phyloP scores from a whole-genome alignment of 768 basidiomycete species.

The Suillus clintonianus region DNA sequence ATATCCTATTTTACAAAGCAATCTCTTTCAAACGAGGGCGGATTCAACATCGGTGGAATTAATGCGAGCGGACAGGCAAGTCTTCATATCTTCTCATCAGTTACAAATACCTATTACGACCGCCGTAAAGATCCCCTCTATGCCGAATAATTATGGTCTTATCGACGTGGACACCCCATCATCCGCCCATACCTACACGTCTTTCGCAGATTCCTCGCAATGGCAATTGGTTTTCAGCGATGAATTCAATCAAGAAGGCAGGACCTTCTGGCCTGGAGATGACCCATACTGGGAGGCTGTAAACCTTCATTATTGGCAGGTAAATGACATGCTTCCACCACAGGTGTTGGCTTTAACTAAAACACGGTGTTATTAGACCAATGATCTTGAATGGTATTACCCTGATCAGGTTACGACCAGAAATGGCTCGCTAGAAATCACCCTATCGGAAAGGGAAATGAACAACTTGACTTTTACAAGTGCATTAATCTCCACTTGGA shows the following conservation, averaged over 20 bases:
- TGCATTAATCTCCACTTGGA: constrained; percentile 71
- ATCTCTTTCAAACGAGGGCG: constrained; percentile 50
- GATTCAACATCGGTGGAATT: constrained; percentile 76
- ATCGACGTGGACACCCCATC: constrained; percentile 79
- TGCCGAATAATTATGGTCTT: constrained; percentile 65
- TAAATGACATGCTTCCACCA: constrained; percentile 15
- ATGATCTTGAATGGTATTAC: constrained; percentile 88
- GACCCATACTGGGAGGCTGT: constrained; percentile 91
- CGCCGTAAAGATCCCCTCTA: constrained; percentile 48
- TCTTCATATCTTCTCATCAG: constrained; percentile 1
- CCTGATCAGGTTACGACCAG: constrained; percentile 76
- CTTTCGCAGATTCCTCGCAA: constrained; percentile 53
- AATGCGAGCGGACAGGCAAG: constrained; percentile 72
- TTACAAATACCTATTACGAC: constrained; percentile 5
- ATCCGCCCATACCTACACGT: constrained; percentile 51
- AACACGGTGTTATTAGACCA: constrained; percentile 43
- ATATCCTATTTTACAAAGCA: constrained; percentile 55
- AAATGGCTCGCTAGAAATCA: constrained; percentile 75
- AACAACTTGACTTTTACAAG: constrained; percentile 76
- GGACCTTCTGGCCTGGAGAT: constrained; percentile 78
- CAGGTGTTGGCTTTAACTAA: not conserved
- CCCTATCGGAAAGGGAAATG: constrained; percentile 61
- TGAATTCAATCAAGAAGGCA: constrained; percentile 80
- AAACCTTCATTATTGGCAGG: constrained; percentile 79
- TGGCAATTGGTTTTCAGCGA: constrained; percentile 82